A percentile compares a stretch with the other conserved stretches of the same genome.
phyloP scores from a whole-genome alignment of 768 basidiomycete genomes.

The Dioszegia crocea region DNA sequence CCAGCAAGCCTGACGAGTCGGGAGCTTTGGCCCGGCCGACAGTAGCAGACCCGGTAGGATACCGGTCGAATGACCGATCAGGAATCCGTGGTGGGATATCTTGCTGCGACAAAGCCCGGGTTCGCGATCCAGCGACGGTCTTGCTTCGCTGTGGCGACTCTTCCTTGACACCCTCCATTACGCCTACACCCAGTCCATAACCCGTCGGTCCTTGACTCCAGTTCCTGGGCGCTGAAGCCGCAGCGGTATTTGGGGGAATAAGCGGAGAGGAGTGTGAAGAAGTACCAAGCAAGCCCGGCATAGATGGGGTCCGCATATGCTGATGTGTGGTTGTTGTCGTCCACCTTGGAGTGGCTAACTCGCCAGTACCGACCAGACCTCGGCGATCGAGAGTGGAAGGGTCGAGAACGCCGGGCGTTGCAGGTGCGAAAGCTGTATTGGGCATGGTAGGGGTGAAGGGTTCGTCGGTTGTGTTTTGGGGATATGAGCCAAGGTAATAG shows the following conservation, averaged over 20 bases:
- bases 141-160: constrained; percentile 16
- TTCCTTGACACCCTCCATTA: constrained; percentile 55
- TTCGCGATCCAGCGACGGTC: not conserved
- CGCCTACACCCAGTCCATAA: constrained; percentile 48
- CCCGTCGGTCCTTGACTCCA: constrained; percentile 48
- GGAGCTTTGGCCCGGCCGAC: not conserved
- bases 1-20: not conserved
- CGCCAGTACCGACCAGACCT: constrained; percentile 88
- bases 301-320: constrained; percentile 37
- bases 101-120: constrained; percentile 7
- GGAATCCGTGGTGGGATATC: not conserved
- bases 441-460: constrained; percentile 7
- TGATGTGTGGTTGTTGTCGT: constrained; percentile 44
- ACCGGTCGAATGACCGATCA: not conserved
- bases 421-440: constrained; percentile 15
- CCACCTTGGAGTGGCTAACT: constrained; percentile 96
- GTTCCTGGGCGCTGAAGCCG: constrained; percentile 13
- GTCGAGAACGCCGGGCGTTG: constrained; percentile 39
- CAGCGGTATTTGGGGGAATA: constrained; percentile 10
- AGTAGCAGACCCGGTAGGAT: not conserved
- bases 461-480: not conserved
- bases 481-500: constrained; percentile 17
- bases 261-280: constrained; percentile 44
- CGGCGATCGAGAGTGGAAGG: constrained; percentile 61
- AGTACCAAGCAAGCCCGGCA: constrained; percentile 46